Percentiles rank a stretch among this genome's conserved stretches.
Evolutionary conservation across 176 grass and related monocot species (phyloP).

Genomic region (Poa pratensis): DNA sequence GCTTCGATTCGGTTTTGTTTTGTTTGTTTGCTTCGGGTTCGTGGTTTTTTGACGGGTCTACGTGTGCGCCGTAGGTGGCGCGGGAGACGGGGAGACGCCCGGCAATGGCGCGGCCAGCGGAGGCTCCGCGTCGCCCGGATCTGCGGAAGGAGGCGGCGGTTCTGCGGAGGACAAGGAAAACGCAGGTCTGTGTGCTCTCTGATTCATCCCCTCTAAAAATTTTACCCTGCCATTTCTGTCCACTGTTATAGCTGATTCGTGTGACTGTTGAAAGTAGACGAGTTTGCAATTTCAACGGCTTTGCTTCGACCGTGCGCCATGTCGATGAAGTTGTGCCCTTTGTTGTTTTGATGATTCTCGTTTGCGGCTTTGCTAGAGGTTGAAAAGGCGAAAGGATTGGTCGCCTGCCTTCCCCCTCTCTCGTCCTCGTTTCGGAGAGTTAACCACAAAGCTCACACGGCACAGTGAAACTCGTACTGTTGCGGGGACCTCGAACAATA

Average conservation of each 20-base stretch:
- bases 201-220: background rate
- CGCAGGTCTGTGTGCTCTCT: slow-evolving; percentile 23
- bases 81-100: background rate
- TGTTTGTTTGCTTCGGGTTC: background rate
- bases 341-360: no score
- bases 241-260: background rate
- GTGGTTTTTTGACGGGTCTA: slow-evolving; percentile 11
- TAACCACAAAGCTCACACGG: slow-evolving; percentile 36
- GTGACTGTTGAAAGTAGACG: background rate
- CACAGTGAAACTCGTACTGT: slow-evolving; percentile 30
- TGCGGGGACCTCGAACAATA: slow-evolving; percentile 40
- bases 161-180: background rate
- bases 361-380: slow-evolving; percentile 26
- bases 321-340: background rate
- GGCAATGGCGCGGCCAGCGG: slow-evolving; percentile 21
- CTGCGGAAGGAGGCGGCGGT: slow-evolving; percentile 24
- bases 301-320: background rate
- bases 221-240: background rate
- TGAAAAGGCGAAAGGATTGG: slow-evolving; percentile 43
- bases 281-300: background rate
- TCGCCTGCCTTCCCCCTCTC: slow-evolving; percentile 13
- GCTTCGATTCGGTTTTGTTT: background rate
- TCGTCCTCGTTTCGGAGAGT: slow-evolving; percentile 5
- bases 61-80: background rate
- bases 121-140: slow-evolving; percentile 31